Evolutionary conservation across 73 alveolate genomes (phyloP).

Genomic region (Blepharisma stoltei): DNA sequence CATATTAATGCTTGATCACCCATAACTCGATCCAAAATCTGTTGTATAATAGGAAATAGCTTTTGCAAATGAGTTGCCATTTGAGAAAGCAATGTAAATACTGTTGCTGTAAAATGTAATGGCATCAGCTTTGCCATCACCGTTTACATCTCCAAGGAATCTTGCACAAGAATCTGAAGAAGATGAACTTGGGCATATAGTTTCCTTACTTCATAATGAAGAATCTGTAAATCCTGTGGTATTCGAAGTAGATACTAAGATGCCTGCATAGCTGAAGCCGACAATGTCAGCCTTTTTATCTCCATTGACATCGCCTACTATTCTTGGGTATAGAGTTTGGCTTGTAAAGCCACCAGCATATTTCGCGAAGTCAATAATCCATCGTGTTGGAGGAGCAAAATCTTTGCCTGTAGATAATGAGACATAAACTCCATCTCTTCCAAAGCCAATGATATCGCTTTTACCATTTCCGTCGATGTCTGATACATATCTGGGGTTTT

Average conservation of each 20-base stretch:
- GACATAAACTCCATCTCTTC: neutral
- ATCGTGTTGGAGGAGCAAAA: neutral
- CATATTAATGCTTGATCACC: neutral
- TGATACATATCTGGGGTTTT: no score
- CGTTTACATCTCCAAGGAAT: slow-evolving; percentile 2
- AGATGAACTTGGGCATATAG: neutral
- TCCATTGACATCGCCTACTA: neutral
- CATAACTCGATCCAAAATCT: neutral
- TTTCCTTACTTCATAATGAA: no score
- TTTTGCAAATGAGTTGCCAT: neutral
- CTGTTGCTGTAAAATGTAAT: neutral
- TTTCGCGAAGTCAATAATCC: neutral
- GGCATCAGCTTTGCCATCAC: neutral
- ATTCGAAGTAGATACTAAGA: neutral
- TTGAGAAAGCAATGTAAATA: neutral
- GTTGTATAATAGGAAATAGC: neutral
- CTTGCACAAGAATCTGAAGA: neutral
- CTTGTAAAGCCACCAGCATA: neutral
- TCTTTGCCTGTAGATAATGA: neutral
- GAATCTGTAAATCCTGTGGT: neutral
- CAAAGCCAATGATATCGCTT: neutral
- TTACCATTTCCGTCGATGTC: neutral
- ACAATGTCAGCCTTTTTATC: neutral
- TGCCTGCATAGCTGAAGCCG: neutral
- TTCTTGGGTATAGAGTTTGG: neutral